Base-by-base conservation (phyloP, 176 grass and related monocot species). In the Avena sativa region DNA sequence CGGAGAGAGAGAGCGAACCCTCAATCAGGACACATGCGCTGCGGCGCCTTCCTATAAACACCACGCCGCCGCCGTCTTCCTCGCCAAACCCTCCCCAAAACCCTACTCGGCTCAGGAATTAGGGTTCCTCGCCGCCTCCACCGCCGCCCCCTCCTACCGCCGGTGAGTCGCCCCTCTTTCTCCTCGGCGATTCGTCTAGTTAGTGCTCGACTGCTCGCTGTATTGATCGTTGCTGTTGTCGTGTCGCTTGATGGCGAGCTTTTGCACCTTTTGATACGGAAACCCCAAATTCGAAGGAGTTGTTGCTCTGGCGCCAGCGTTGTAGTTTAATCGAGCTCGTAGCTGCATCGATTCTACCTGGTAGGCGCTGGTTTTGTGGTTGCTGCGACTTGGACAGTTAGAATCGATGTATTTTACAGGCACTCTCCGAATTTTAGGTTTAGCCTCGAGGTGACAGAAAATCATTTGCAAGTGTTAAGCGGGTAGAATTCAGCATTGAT, bases 71-170 rank as follows among this genome's bases (percentile, higher is more conserved):
- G 80, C 19, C 63, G 10, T 4, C 6, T 10, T 1, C 11, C 26
- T 9, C 6, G 10, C 46, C 62, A 81, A 81, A 67, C 79, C 79
- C 79, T 52, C 46, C 47, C 47, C 79, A 82, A 69, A 80, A 82
- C 63, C 80, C 80, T 69, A 69, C 26, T 2, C 16, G 9, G 34
- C 11, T 6, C 63, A 4, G 48, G 26, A 81, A 64, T 9, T 66
- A 81, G 79, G 79, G 63, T 82, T 82, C 63, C 80, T 82, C 76
- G 32, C 57, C 36, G 12, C 55, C 76, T 1, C 55, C 34, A 7
- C 55, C 79, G 19, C 63, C 63, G 12, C 46, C 47, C 5, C 25
- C 23, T 12, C 62, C 62, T 34, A 2, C 62, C 48, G 47, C 63
- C 28, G 48, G 80, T 69, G 47, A 69, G 80, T 69, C 80, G 0